A percentile compares a stretch with the other conserved stretches of the same genome.
phyloP scores from a whole-genome alignment of 371 early-diverging fungal genomes.

The Zychaea mexicana region DNA sequence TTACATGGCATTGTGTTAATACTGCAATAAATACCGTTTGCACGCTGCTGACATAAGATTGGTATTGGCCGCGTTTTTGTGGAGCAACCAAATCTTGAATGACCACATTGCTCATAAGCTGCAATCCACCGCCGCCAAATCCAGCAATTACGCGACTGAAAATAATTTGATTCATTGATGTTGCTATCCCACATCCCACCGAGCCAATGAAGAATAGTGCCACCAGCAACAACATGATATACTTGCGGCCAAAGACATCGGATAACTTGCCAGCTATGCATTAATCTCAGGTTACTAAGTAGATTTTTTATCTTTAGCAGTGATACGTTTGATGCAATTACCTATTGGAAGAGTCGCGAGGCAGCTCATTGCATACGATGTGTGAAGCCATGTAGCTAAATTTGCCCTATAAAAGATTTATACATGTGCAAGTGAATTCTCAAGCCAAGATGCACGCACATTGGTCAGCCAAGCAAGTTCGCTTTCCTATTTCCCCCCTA shows the following conservation, averaged over 20 bases:
- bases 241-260: constrained; percentile 11
- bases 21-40: constrained; percentile 20
- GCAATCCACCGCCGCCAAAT: constrained; percentile 77
- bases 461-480: too few species aligned
- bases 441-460: too few species aligned
- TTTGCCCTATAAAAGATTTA: not conserved
- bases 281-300: not conserved
- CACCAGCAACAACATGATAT: not conserved
- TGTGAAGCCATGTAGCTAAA: constrained; percentile 8
- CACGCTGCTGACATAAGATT: constrained; percentile 38
- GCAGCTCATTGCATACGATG: constrained; percentile 1
- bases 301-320: not conserved
- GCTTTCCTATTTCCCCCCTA: not conserved
- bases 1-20: not conserved
- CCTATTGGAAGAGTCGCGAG: constrained; percentile 7
- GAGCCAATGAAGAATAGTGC: constrained; percentile 24
- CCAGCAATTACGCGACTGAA: constrained; percentile 75
- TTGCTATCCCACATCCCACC: constrained; percentile 55
- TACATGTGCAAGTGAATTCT: not conserved
- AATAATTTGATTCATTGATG: constrained; percentile 66
- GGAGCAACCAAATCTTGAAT: constrained; percentile 33
- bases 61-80: constrained; percentile 34
- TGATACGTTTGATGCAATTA: not conserved
- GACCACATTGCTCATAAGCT: not conserved
- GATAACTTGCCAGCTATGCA: constrained; percentile 11